Evolutionary conservation across 257 asterid species (phyloP).

Genomic region (Solanum gracilifrons): DNA sequence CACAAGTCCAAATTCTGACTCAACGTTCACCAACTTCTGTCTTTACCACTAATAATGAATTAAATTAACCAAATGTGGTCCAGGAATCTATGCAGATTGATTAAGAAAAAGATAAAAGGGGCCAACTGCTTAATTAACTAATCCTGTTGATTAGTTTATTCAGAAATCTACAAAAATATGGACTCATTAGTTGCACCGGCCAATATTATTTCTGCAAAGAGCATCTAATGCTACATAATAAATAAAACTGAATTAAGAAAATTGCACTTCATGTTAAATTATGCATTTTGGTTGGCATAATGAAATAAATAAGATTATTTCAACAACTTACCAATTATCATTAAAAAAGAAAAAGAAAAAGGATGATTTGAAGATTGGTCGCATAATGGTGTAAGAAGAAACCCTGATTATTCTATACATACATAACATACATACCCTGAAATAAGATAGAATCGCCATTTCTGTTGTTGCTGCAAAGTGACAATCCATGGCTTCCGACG

Average conservation of each 20-base stretch:
- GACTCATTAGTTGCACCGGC: background rate
- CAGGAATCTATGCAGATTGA: background rate
- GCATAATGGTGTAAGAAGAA: background rate
- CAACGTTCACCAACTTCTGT: background rate
- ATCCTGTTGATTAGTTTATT: background rate
- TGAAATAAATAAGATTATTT: background rate
- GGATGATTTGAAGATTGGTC: background rate
- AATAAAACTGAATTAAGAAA: background rate
- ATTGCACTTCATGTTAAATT: background rate
- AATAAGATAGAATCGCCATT: background rate
- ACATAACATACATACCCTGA: background rate
- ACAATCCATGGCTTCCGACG: background rate
- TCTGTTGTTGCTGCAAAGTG: background rate
- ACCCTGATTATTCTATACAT: background rate
- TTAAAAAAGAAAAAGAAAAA: fast-evolving
- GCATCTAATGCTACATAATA: background rate
- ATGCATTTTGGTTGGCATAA: background rate
- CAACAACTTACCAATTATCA: background rate
- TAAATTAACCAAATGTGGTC: too few relatives aligned
- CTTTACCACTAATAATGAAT: background rate
- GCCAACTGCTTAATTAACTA: background rate
- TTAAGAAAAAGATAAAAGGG: background rate
- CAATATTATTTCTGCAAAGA: background rate
- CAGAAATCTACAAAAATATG: background rate
- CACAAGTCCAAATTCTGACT: background rate